Conservation (phyloP, 176 grass and related monocot species). For the Oryza glaberrima region DNA sequence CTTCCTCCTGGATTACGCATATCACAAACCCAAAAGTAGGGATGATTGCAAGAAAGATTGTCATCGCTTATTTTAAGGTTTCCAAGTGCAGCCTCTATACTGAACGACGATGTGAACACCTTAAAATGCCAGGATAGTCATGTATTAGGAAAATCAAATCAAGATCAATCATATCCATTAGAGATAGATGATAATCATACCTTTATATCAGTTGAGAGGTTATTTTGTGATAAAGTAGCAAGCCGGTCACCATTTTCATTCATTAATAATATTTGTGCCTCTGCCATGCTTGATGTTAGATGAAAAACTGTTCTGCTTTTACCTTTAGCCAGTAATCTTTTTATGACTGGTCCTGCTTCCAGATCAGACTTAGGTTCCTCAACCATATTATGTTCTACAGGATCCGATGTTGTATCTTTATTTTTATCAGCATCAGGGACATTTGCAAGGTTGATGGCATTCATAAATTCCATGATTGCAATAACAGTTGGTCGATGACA, state of each 20-base stretch:
- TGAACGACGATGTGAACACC: conserved; percentile 91
- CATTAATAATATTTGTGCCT: conserved; percentile 95
- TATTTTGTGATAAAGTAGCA: conserved; percentile 92
- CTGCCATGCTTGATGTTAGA: conserved; percentile 92
- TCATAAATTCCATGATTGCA: conserved; percentile 91
- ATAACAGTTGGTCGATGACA: conserved; percentile 91
- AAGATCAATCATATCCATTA: conserved; percentile 23
- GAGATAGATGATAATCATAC: conserved; percentile 43
- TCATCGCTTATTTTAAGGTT: conserved; percentile 99
- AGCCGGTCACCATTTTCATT: conserved; percentile 66
- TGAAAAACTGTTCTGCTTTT: conserved; percentile 96
- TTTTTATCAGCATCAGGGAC: conserved; percentile 46
- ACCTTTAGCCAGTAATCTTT: conserved; percentile 77
- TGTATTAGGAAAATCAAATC: conserved; percentile 19
- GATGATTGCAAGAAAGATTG: conserved; percentile 69
- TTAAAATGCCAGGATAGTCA: conserved; percentile 51
- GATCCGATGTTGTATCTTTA: conserved; percentile 40
- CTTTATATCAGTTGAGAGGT: conserved; percentile 92
- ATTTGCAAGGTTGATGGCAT: conserved; percentile 79
- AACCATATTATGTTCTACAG: conserved; percentile 42
- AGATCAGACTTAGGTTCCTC: conserved; percentile 58
- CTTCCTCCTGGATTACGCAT: conserved; percentile 92
- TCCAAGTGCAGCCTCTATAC: conserved; percentile 97
- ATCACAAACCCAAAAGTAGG: conserved; percentile 98
- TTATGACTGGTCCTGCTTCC: conserved; percentile 56